Evolutionary conservation across 352 stramenopile species (phyloP), one percentile per base, ranked within the genome.

Genomic region (Pythium myriotylum): DNA sequence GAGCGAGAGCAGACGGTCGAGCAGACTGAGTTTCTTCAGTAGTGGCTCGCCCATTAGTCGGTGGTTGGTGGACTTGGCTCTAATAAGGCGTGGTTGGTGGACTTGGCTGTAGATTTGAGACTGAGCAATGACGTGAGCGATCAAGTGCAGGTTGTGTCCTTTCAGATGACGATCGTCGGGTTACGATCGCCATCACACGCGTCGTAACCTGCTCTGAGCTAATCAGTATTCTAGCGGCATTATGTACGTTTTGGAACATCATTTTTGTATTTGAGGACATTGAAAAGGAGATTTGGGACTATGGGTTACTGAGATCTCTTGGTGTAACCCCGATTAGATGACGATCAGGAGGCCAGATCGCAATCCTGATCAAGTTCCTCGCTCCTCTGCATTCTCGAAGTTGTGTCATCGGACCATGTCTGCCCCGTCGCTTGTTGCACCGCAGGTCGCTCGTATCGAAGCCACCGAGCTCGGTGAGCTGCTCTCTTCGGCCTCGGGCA

Each of bases 1-100:
- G 19, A 90, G 67, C 64, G 81, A 63, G 27, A 90, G 65, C 61
- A 86, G 76, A 8, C 73, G 76, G 45, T 88, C 76, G 20, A 90
- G 74, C 26, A 71, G 33, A 23, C 68, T 84, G 37, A 89, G 68
- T 47, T 76, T 58, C 45, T 54, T 22, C 14, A 68, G 46, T 2
- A 62, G n/a, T 12, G 57, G 48, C n/a, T 45, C 29, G 57, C 17
- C 2, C 37, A 54, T 47, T 22, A 41, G 22, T 32, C 5, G 24
- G 50, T 26, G 51, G 35, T 12, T 33, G 42, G 20, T n/a, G 33
- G 20, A 12, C 24, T 33, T 43, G 51, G 29, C 29, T 35, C 10
- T 5, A 35, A 35, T n/a, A n/a, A n/a, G n/a, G n/a, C n/a, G n/a
- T n/a, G n/a, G n/a, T n/a, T n/a, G 29, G 29, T 35, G 29, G 5